Evolutionary conservation across 495 filamentous ascomycete species (phyloP), one percentile per base, ranked within the genome.

Genomic region (Penicillium parvum): DNA sequence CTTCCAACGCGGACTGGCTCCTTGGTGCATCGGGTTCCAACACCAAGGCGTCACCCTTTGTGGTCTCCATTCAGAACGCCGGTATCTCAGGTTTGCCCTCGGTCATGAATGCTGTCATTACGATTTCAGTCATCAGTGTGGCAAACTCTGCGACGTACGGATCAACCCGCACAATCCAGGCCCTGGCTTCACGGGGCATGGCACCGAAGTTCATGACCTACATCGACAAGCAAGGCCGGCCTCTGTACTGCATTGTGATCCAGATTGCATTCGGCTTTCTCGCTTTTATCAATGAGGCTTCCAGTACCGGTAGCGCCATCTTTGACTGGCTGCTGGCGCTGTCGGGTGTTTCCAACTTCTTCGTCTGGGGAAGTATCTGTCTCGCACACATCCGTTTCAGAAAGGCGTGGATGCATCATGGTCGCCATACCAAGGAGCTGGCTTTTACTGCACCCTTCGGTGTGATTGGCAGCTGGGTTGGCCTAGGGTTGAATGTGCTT

Each of bases 301-400:
- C 51, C 0, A 27, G 46, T 10, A 50, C 58, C 1, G 74, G 72
- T 27, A 32, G 46, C 7, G 40, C 49, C 1, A 64, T 74, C 33
- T 77, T 80, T 39, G 52, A 53, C 47, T 90, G 85, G 85, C 75
- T 90, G 15, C 75, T 86, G 16, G 71, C 82, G 7, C 63, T 90
- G 12, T 82, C 81, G 3, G 84, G 79, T 45, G 70, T 87, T 14
- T 71, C 75, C 19, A 68, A 74, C 59, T 75, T 88, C 57, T 86
- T 88, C 65, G 74, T 78, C 40, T 90, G 81, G 81, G 82, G 77
- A 11, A 80, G 78, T 35, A 83, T 88, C 60, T 83, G 77, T 62
- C 53, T 85, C 10, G 74, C 83, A 2, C 85, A 89, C 53, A 86
- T 90, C 55, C 78, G 85, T 18, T 87, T 88, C 76, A 79, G 85